phyloP scores from a whole-genome alignment of 2,329 filamentous ascomycete species.

The Elsinoe australis region DNA sequence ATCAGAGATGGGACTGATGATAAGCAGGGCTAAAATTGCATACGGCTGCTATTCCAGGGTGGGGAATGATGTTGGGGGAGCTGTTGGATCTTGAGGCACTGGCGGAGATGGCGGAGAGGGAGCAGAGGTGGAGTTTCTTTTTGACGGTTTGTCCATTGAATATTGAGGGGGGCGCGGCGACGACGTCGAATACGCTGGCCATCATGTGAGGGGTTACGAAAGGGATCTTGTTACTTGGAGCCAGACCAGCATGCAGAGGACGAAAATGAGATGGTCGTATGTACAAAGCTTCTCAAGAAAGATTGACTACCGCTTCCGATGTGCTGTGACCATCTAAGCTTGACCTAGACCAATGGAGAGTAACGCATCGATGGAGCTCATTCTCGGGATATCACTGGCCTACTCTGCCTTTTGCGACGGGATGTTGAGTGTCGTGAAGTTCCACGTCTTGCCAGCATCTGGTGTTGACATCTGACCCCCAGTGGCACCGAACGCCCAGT shows the following conservation, averaged over 20 bases:
- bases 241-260: too few relatives aligned
- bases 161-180: slow-evolving; percentile 28
- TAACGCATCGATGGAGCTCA: too few relatives aligned
- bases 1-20: background rate
- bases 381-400: too few relatives aligned
- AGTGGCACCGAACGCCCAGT: too few relatives aligned
- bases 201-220: slow-evolving; percentile 9
- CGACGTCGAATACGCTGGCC: slow-evolving; percentile 6
- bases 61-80: slow-evolving; percentile 37
- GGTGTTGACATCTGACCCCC: background rate
- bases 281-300: too few relatives aligned
- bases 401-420: background rate
- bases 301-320: too few relatives aligned
- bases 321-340: too few relatives aligned
- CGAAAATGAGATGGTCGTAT: too few relatives aligned
- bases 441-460: background rate
- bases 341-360: too few relatives aligned
- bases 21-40: slow-evolving; percentile 27
- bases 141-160: slow-evolving; percentile 36
- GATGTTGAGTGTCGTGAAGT: background rate
- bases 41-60: slow-evolving; percentile 31
- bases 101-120: slow-evolving; percentile 30
- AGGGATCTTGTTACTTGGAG: too few relatives aligned
- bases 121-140: slow-evolving; percentile 35
- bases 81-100: slow-evolving; percentile 36